phyloP scores from a whole-genome alignment of 2,329 filamentous ascomycete genomes.

The Cercospora sp. region DNA sequence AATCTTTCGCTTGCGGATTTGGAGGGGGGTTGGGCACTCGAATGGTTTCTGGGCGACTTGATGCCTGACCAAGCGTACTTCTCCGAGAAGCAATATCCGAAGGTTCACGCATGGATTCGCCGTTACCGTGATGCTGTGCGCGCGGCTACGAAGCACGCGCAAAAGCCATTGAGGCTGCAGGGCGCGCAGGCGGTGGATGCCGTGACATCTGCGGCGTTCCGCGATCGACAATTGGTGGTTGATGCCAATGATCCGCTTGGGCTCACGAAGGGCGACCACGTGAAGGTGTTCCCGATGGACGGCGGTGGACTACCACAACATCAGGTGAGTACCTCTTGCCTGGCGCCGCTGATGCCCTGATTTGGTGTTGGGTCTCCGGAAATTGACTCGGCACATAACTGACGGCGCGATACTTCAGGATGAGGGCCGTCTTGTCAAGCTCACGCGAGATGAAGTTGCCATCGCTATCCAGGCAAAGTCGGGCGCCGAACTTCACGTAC shows the following conservation, averaged over 20 bases:
- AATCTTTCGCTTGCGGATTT: slow-evolving; percentile 64
- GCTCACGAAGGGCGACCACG: slow-evolving; percentile 54
- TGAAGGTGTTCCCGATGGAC: slow-evolving; percentile 64
- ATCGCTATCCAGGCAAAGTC: slow-evolving; percentile 52
- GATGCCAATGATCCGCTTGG: slow-evolving; percentile 55
- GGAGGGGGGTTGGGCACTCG: slow-evolving; percentile 56
- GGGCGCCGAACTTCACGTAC: slow-evolving; percentile 53
- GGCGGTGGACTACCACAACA: slow-evolving; percentile 54
- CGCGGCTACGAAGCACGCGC: slow-evolving; percentile 43
- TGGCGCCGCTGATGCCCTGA: neutral
- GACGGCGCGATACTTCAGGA: slow-evolving; percentile 43
- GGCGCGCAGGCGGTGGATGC: slow-evolving; percentile 56
- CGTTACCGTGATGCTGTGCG: slow-evolving; percentile 58
- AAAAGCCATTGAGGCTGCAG: slow-evolving; percentile 48
- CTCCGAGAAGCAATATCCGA: slow-evolving; percentile 56
- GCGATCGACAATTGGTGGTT: slow-evolving; percentile 48
- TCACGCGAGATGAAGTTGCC: slow-evolving; percentile 59
- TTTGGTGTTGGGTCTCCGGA: neutral
- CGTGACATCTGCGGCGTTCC: slow-evolving; percentile 51
- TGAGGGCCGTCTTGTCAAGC: slow-evolving; percentile 54
- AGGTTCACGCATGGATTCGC: slow-evolving; percentile 62
- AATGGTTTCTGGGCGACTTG: slow-evolving; percentile 59
- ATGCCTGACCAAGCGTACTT: slow-evolving; percentile 57
- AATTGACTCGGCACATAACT: neutral
- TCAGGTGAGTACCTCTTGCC: slow-evolving; percentile 35